phyloP scores from a whole-genome alignment of 768 basidiomycete species.

The Mycena galericulata region DNA sequence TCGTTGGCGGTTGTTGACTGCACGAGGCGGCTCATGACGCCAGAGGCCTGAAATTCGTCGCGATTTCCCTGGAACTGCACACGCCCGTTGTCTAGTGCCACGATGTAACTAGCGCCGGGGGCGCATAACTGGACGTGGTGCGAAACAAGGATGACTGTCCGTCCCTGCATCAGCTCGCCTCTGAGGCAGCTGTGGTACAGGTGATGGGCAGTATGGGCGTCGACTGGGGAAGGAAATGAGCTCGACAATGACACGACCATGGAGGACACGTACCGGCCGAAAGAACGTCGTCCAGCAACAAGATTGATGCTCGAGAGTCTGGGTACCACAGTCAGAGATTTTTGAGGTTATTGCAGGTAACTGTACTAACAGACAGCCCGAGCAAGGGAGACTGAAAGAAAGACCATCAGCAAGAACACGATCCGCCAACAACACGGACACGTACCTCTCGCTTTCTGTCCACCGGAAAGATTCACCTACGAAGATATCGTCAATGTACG shows the following conservation, averaged over 20 bases:
- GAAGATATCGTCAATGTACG: slow-evolving; percentile 43
- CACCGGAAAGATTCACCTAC: slow-evolving; percentile 67
- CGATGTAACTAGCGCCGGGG: slow-evolving; percentile 83
- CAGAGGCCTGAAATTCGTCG: slow-evolving; percentile 74
- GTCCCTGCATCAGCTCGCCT: slow-evolving; percentile 82
- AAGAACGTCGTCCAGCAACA: slow-evolving; percentile 88
- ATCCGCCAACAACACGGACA: not conserved
- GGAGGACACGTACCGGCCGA: slow-evolving; percentile 55
- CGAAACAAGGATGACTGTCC: slow-evolving; percentile 93
- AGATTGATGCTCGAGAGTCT: slow-evolving; percentile 82
- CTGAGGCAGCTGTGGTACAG: slow-evolving; percentile 86
- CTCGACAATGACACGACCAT: not conserved
- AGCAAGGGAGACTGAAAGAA: slow-evolving; percentile 69
- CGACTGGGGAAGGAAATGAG: slow-evolving; percentile 63
- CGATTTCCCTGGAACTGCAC: slow-evolving; percentile 78
- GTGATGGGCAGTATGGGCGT: slow-evolving; percentile 93
- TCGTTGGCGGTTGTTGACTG: slow-evolving; percentile 59
- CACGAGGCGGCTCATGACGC: slow-evolving; percentile 73
- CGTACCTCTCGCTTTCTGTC: slow-evolving; percentile 75
- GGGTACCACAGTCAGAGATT: not conserved
- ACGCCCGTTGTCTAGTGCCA: slow-evolving; percentile 86
- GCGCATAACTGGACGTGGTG: slow-evolving; percentile 94
- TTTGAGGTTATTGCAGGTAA: no score
- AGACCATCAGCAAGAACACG: not conserved
- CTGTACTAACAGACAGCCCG: slow-evolving; percentile 74